Conservation (phyloP, 805 yeast species). For the Saccharomycopsis schoenii region DNA sequence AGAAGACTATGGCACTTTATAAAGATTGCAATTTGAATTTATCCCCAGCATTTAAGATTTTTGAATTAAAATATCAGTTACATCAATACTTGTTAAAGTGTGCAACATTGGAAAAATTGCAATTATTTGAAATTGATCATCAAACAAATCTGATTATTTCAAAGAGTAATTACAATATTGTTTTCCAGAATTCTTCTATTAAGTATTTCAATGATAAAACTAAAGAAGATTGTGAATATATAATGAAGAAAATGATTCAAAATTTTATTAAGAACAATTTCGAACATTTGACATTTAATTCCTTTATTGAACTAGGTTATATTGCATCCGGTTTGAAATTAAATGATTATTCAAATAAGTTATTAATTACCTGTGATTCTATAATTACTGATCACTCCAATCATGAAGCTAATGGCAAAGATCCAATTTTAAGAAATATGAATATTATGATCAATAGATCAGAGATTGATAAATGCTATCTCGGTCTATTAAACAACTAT, state of each 20-base stretch:
- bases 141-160: not conserved
- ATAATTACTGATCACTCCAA: not conserved
- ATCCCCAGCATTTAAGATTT: slow-evolving; percentile 2
- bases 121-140: not conserved
- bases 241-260: not conserved
- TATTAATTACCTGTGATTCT: not conserved
- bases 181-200: not conserved
- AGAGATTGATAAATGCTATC: not conserved
- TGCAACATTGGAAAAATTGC: not conserved
- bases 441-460: not conserved
- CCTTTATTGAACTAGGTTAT: slow-evolving; percentile 5
- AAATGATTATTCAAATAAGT: not conserved
- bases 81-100: slow-evolving; percentile 4
- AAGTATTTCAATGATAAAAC: not conserved
- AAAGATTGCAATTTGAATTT: slow-evolving; percentile 1
- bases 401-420: not conserved
- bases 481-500: slow-evolving; percentile 1
- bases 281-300: not conserved
- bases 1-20: not conserved
- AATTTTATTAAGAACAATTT: not conserved
- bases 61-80: slow-evolving; percentile 5
- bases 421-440: not conserved
- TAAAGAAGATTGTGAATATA: not conserved
- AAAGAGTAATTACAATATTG: not conserved
- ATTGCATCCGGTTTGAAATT: slow-evolving; percentile 3